A percentile compares a stretch with the other conserved stretches of the same genome.
phyloP scores from a whole-genome alignment of 108 stramenopile genomes.

The Cyclotella baltica region DNA sequence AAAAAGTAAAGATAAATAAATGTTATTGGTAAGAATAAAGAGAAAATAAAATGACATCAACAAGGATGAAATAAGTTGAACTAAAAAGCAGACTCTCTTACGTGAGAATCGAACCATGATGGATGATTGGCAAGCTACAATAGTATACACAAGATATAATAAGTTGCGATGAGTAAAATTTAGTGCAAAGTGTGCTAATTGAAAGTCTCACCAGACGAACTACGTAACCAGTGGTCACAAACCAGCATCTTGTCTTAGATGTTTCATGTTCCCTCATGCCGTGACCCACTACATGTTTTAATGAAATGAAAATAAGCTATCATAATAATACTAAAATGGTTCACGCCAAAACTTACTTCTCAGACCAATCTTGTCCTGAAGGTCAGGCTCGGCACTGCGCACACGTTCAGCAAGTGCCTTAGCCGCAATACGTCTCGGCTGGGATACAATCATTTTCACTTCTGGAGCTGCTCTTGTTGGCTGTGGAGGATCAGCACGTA shows the following conservation, averaged over 20 bases:
- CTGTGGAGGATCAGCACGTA: slow-evolving; percentile 72
- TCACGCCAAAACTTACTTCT: slow-evolving; percentile 47
- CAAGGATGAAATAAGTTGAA: neutral
- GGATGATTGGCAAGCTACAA: slow-evolving; percentile 79
- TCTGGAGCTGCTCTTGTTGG: slow-evolving; percentile 46
- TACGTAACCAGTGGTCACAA: slow-evolving; percentile 93
- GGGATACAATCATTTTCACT: slow-evolving; percentile 90
- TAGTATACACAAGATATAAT: neutral
- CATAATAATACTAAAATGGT: neutral
- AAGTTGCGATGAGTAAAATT: neutral
- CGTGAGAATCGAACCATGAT: slow-evolving; percentile 61
- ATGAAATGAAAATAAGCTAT: neutral
- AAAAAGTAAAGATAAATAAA: neutral
- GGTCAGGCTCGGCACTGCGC: slow-evolving; percentile 71
- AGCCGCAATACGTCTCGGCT: slow-evolving; percentile 90
- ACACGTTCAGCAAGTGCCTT: slow-evolving; percentile 86
- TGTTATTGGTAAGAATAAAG: neutral
- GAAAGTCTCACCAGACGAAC: slow-evolving; percentile 65
- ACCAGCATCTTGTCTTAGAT: slow-evolving; percentile 74
- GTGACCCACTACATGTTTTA: slow-evolving; percentile 73
- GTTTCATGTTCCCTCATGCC: slow-evolving; percentile 85
- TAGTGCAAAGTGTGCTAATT: neutral
- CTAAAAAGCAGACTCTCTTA: neutral
- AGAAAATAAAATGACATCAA: neutral
- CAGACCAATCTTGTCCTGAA: slow-evolving; percentile 66